These are phyloP conservation scores for Harringtonia aguacate DNA, from an alignment of 2,329 filamentous ascomycete genomes.

Conservation along the genomic window DNA sequence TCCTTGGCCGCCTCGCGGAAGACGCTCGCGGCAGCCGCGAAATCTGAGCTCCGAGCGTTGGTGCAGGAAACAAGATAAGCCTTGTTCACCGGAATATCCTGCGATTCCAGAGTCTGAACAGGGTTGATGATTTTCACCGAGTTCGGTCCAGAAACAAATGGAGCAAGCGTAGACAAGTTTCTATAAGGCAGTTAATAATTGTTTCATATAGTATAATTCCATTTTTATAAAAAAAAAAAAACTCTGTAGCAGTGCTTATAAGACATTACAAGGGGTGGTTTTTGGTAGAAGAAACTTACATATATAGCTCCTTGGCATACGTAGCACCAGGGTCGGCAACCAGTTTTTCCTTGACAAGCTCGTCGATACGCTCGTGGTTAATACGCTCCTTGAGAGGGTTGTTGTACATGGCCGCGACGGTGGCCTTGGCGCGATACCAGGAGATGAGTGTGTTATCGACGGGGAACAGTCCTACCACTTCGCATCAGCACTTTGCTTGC, in stretches of 20 bases:
- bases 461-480: conserved; percentile 52
- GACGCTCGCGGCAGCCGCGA: conserved; percentile 72
- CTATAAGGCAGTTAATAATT: too few species aligned
- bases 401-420: conserved; percentile 49
- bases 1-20: conserved; percentile 67
- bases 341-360: conserved; percentile 56
- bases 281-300: conserved; percentile 48
- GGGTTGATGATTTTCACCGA: conserved; percentile 82
- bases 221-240: too few species aligned
- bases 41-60: conserved; percentile 71
- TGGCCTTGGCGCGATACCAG: conserved; percentile 73
- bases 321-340: conserved; percentile 63
- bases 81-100: conserved; percentile 70
- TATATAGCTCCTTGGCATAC: conserved; percentile 75
- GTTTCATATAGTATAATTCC: too few species aligned
- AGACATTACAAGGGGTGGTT: neutral
- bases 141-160: conserved; percentile 80
- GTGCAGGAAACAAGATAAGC: conserved; percentile 88
- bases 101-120: conserved; percentile 56
- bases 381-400: conserved; percentile 45
- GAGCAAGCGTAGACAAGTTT: conserved; percentile 72
- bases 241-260: neutral
- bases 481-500: neutral
- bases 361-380: conserved; percentile 61
- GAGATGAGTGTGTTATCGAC: conserved; percentile 60